Evolutionary conservation across 2,329 filamentous ascomycete genomes (phyloP).

Genomic region (Mycosphaerella sp.): DNA sequence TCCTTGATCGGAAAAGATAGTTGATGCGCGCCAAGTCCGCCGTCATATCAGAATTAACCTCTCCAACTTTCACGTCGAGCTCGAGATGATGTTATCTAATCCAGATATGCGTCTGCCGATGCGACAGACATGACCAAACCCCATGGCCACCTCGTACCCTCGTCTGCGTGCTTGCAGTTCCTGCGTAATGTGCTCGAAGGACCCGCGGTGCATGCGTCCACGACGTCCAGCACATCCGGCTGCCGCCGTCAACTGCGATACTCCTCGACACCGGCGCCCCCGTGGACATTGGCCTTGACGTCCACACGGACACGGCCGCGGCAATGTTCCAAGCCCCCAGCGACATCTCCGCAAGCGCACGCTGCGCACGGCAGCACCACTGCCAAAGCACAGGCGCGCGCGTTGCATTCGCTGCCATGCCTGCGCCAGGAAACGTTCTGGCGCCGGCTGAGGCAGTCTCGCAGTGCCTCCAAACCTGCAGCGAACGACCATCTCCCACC

Average conservation of each 20-base stretch:
- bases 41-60: too few species aligned
- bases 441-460: conserved; percentile 24
- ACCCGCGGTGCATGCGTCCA: conserved; percentile 17
- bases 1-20: too few species aligned
- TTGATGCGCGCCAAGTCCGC: too few species aligned
- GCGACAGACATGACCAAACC: conserved; percentile 23
- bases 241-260: conserved; percentile 5
- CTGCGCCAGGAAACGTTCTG: conserved; percentile 24
- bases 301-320: too few species aligned
- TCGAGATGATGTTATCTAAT: too few species aligned
- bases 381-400: conserved; percentile 22
- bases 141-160: conserved; percentile 40
- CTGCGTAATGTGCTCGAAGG: conserved; percentile 64
- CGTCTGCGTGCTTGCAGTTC: conserved; percentile 60
- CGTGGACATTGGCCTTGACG: background rate
- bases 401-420: conserved; percentile 17
- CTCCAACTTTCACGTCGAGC: too few species aligned
- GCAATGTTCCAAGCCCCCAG: too few species aligned
- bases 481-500: conserved; percentile 55
- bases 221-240: conserved; percentile 26
- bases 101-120: background rate
- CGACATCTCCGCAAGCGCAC: background rate
- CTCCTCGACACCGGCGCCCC: background rate
- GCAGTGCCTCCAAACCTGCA: conserved; percentile 28
- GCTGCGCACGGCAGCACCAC: conserved; percentile 19